Evolutionary conservation across 1,284 basidiomycete genomes (phyloP).

Genomic region (Ustilago loliicola): DNA sequence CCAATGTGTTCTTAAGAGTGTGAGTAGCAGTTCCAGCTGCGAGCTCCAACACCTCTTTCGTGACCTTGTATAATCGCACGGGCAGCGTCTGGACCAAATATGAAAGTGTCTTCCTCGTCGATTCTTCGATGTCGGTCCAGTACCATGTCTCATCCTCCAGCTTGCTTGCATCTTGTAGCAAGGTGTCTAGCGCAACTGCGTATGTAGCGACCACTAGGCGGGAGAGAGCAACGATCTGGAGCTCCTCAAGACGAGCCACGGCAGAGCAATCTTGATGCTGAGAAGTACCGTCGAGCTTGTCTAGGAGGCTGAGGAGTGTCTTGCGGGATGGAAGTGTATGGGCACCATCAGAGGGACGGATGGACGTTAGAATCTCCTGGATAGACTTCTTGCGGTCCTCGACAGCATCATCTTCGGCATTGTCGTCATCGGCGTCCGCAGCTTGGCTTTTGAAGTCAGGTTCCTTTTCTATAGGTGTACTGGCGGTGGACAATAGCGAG

Average conservation of each 20-base stretch:
- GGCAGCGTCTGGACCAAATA: slow-evolving; percentile 59
- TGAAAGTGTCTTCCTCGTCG: slow-evolving; percentile 27
- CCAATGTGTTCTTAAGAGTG: slow-evolving; percentile 35
- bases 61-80: slow-evolving; percentile 39
- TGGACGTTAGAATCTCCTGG: slow-evolving; percentile 30
- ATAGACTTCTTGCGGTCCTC: slow-evolving; percentile 38
- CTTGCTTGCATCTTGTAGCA: slow-evolving; percentile 54
- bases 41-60: slow-evolving; percentile 36
- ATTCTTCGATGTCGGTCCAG: slow-evolving; percentile 62
- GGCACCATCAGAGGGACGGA: slow-evolving; percentile 31
- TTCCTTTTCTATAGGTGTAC: slow-evolving; percentile 25
- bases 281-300: slow-evolving; percentile 30
- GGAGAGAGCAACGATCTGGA: slow-evolving; percentile 48
- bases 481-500: slow-evolving; percentile 43
- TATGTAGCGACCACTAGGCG: slow-evolving; percentile 55
- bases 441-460: slow-evolving; percentile 8
- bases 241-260: slow-evolving; percentile 29
- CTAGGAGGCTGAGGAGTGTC: slow-evolving; percentile 37
- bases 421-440: slow-evolving; percentile 6
- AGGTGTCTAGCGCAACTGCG: slow-evolving; percentile 48
- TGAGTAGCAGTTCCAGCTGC: slow-evolving; percentile 37
- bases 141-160: slow-evolving; percentile 59
- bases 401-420: slow-evolving; percentile 5
- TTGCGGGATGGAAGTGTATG: slow-evolving; percentile 36
- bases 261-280: slow-evolving; percentile 12